Evolutionary conservation across 73 alveolate species (phyloP).

Genomic region (Paramecium biaurelia): DNA sequence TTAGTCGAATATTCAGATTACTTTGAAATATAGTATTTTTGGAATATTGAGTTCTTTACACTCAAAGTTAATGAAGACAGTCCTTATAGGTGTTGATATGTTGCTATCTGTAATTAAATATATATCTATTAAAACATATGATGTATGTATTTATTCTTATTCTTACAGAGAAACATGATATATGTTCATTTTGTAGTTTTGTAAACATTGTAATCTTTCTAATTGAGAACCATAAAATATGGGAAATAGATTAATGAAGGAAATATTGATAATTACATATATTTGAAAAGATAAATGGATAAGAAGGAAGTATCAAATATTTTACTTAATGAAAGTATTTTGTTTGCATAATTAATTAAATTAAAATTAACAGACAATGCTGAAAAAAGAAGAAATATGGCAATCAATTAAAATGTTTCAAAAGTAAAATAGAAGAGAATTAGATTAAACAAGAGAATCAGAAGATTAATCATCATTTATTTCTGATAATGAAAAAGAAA

Average conservation of each 20-base stretch:
- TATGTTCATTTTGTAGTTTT: no score
- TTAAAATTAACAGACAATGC: background rate
- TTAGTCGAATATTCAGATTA: no score
- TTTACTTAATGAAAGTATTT: background rate
- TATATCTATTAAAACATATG: no score
- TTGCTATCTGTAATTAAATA: no score
- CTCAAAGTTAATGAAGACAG: no score
- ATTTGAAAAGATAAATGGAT: background rate
- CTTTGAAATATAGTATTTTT: no score
- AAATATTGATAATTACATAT: background rate
- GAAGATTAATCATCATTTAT: background rate
- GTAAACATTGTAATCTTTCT: no score
- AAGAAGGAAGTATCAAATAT: background rate
- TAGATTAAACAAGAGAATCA: constrained; percentile 16
- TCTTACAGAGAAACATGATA: no score
- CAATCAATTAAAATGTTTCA: background rate
- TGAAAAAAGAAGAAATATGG: constrained; percentile 10
- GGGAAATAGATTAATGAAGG: background rate
- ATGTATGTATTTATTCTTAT: background rate
- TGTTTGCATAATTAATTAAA: background rate
- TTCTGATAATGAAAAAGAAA: constrained; percentile 29
- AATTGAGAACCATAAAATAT: no score
- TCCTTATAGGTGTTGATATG: no score
- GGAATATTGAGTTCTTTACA: no score
- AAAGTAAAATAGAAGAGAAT: background rate